These are phyloP conservation scores for Hypoxylon lienhwacheense DNA, from an alignment of 495 filamentous ascomycete genomes.

Conservation along the genomic window DNA sequence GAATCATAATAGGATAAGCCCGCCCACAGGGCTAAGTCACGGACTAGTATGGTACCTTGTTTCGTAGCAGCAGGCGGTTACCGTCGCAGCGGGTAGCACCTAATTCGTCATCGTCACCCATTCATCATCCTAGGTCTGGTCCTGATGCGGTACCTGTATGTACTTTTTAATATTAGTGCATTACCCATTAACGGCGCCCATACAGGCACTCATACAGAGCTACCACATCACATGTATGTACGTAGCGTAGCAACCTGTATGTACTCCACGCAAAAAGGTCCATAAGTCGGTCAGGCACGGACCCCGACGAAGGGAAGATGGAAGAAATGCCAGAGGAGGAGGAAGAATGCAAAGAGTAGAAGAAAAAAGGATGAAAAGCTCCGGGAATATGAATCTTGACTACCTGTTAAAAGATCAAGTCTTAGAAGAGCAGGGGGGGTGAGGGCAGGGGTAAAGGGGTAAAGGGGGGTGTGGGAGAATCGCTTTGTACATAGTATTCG, in stretches of 20 bases:
- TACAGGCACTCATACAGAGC: no score
- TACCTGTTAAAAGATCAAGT: no score
- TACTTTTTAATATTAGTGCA: no score
- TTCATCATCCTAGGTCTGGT: neutral
- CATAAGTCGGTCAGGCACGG: slow-evolving; percentile 23
- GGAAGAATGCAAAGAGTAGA: no score
- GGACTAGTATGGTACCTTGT: neutral
- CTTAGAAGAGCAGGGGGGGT: no score
- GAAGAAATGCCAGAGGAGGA: no score
- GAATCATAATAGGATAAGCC: neutral
- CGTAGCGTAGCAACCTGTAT: no score
- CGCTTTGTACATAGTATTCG: neutral
- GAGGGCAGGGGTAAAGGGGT: no score
- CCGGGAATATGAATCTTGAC: slow-evolving; percentile 13
- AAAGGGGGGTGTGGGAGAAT: no score
- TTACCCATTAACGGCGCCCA: no score
- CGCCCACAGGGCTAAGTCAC: neutral
- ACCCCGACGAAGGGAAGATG: slow-evolving; percentile 3
- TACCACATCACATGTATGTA: no score
- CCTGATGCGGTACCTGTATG: neutral
- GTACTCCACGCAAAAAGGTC: slow-evolving; percentile 19
- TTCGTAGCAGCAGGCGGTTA: no score
- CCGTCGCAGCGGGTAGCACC: slow-evolving; percentile 4
- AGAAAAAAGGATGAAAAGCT: slow-evolving; percentile 24
- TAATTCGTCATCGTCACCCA: slow-evolving; percentile 9